Conservation (phyloP, 2,329 filamentous ascomycete species). For the Daldinia eschscholtzii region DNA sequence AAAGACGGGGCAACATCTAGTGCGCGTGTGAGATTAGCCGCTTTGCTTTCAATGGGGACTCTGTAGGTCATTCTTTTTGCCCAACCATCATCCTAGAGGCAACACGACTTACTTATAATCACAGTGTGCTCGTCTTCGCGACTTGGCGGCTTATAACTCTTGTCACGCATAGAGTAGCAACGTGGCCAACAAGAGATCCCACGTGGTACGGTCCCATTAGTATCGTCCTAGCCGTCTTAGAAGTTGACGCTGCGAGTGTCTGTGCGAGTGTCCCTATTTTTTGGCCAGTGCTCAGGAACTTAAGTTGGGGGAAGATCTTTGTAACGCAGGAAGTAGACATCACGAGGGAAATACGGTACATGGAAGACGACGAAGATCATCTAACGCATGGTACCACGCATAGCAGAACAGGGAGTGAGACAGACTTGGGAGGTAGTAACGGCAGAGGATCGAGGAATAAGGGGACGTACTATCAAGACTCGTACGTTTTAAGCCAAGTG, state of each 20-base stretch:
- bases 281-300: constrained; percentile 47
- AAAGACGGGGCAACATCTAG: constrained; percentile 38
- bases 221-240: constrained; percentile 47
- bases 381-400: constrained; percentile 34
- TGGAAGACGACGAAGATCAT: constrained; percentile 45
- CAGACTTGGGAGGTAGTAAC: constrained; percentile 30
- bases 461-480: constrained; percentile 43
- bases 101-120: constrained; percentile 4
- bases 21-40: constrained; percentile 49
- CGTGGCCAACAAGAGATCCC: constrained; percentile 52
- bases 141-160: constrained; percentile 52
- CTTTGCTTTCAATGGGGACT: constrained; percentile 51
- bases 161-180: constrained; percentile 50
- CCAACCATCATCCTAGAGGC: background rate
- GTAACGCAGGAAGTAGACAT: constrained; percentile 50
- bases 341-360: constrained; percentile 45
- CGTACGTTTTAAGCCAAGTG: constrained; percentile 43
- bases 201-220: constrained; percentile 53
- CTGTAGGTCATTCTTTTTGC: constrained; percentile 43
- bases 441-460: constrained; percentile 27
- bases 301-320: constrained; percentile 48
- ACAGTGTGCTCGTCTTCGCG: constrained; percentile 50
- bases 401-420: constrained; percentile 43
- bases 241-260: constrained; percentile 47
- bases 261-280: constrained; percentile 51